Conservation (phyloP, 192 early-diverging fungal species). For the Pilobolus umbonatus region DNA sequence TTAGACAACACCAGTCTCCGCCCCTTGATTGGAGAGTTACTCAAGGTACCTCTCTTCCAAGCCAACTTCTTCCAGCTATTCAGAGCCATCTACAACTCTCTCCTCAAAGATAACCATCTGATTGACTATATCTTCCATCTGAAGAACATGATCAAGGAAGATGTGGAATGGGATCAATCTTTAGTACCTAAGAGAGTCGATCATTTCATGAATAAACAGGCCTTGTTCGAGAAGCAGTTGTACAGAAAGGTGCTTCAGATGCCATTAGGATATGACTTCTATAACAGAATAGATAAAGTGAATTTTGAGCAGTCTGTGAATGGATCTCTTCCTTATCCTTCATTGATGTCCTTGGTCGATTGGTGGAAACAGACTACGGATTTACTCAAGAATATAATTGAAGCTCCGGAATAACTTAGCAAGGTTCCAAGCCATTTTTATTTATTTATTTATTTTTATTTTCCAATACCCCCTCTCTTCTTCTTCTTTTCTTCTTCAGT, state of each 20-base stretch:
- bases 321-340: slow-evolving; percentile 2
- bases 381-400: no score
- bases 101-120: slow-evolving; percentile 26
- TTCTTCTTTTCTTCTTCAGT: background rate
- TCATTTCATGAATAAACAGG: background rate
- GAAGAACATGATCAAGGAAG: slow-evolving; percentile 26
- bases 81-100: slow-evolving; percentile 19
- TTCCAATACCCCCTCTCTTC: background rate
- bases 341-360: background rate
- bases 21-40: slow-evolving; percentile 31
- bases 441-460: no score
- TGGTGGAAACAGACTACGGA: slow-evolving; percentile 2
- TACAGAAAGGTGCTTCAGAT: background rate
- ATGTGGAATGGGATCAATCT: slow-evolving; percentile 38
- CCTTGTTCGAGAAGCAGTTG: background rate
- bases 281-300: slow-evolving; percentile 1
- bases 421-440: no score
- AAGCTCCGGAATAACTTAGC: no score
- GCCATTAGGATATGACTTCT: slow-evolving; percentile 8
- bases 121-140: slow-evolving; percentile 23
- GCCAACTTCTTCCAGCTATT: slow-evolving; percentile 30
- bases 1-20: background rate
- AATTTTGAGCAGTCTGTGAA: slow-evolving; percentile 3
- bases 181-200: background rate
- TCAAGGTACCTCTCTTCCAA: slow-evolving; percentile 27